Evolutionary conservation across 345 rosid genomes (phyloP).

Genomic region (Salix viminalis): DNA sequence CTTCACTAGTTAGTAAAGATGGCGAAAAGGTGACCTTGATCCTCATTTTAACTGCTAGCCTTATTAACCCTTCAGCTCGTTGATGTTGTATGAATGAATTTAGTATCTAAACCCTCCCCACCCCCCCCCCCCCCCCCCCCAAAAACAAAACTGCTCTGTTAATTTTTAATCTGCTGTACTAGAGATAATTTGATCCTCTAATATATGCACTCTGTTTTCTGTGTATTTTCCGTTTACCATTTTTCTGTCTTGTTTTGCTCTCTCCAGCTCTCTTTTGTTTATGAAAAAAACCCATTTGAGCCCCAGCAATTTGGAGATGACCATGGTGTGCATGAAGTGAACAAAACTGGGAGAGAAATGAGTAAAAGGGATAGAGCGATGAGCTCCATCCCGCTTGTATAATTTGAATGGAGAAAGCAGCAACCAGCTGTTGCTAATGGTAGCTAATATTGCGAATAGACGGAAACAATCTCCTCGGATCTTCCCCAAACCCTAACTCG

Average conservation of each 20-base stretch:
- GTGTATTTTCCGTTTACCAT: conserved; percentile 15
- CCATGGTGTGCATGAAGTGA: not conserved
- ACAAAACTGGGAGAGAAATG: not conserved
- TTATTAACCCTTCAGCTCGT: conserved; percentile 48
- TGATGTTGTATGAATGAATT: conserved; percentile 61
- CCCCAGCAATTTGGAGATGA: not conserved
- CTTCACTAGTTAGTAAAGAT: conserved; percentile 56
- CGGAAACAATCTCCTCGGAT: conserved; percentile 40
- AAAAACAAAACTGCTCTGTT: conserved; percentile 22
- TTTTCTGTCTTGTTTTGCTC: not conserved
- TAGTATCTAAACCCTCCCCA: conserved; percentile 33
- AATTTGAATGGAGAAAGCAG: too few relatives aligned
- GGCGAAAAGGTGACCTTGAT: conserved; percentile 47
- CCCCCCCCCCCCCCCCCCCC: too few relatives aligned
- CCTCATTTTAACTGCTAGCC: conserved; percentile 65
- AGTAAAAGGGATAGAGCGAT: not conserved
- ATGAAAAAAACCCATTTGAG: not conserved
- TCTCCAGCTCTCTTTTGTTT: not conserved
- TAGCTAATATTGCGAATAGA: too few relatives aligned
- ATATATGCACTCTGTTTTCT: conserved; percentile 49
- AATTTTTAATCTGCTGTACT: conserved; percentile 50
- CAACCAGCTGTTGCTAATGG: too few relatives aligned
- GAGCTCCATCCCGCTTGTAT: not conserved
- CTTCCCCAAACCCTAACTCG: conserved; percentile 51
- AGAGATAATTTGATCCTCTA: conserved; percentile 48